Conservation (phyloP, 257 asterid species). For the Orobanche coerulescens region DNA sequence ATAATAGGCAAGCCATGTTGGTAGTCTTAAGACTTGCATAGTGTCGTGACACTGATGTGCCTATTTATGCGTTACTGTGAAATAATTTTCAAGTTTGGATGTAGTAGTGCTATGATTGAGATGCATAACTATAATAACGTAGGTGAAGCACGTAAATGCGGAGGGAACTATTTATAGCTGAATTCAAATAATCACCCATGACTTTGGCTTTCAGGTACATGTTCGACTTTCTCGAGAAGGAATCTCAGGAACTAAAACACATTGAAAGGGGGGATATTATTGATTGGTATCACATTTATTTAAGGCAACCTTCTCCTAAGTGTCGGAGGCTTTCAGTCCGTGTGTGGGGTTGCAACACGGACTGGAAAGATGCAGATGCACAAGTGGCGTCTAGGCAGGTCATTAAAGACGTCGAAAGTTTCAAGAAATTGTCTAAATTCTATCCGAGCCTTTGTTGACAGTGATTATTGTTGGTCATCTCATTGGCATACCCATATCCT, state of each 20-base stretch:
- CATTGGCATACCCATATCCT: neutral
- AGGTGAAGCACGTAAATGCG: neutral
- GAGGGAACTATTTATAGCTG: neutral
- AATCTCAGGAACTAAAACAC: conserved; percentile 58
- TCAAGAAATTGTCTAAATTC: conserved; percentile 56
- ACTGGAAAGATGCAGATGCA: conserved; percentile 35
- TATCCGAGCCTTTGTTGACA: conserved; percentile 60
- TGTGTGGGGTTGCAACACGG: conserved; percentile 85
- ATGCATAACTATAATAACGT: neutral
- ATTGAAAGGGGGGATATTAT: conserved; percentile 54
- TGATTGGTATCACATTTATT: conserved; percentile 62
- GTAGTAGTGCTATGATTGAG: too few relatives aligned
- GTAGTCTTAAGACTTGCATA: too few relatives aligned
- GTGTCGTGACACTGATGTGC: too few relatives aligned
- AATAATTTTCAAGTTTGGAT: too few relatives aligned
- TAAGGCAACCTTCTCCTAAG: conserved; percentile 71
- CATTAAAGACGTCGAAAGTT: conserved; percentile 45
- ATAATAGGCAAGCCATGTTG: neutral
- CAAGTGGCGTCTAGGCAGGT: conserved; percentile 34
- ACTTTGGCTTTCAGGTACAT: conserved; percentile 64
- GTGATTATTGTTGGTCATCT: neutral
- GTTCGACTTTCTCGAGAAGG: conserved; percentile 78
- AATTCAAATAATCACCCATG: neutral
- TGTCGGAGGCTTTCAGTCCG: conserved; percentile 83
- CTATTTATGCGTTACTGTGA: neutral